Evolutionary conservation across 2,329 filamentous ascomycete genomes (phyloP), one percentile per base, ranked within the genome.

Genomic region (Raffaelea arxii): DNA sequence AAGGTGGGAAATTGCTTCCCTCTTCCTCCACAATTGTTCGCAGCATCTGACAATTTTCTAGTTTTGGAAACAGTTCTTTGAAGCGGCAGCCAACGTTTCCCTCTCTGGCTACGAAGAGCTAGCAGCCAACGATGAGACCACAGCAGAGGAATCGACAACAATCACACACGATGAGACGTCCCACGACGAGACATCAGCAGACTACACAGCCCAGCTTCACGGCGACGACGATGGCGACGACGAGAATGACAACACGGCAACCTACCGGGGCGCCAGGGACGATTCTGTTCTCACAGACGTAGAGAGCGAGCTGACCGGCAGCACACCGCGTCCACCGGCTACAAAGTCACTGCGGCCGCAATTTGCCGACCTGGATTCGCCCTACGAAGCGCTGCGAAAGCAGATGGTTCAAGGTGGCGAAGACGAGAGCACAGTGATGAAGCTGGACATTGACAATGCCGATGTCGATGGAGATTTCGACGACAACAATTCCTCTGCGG

Each of bases 21-120:
- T 27, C 6, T 11, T 22, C 37, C 23, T 5, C 12, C 21, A 9
- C 7, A 22, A n/a, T 6, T 23, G 12, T 40, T 21, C 18, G 18
- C 38, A 22, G n/a, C 9, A 22, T 40, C 37, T 43, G 22, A 43
- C 30, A 1, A 4, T 2, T 24, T 9, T 46, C 12, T 59, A 94
- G 86, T 98, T 98, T 67, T 98, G 92, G 92, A 98, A 98, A 67
- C 90, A 97, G 70, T 98, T 98, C 71, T 98, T 98, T 66, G 92
- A 98, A 68, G 89, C 92, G 30, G 95, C 90, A 41, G 92, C 92
- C 62, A 97, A 98, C 59, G 91, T 98, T 23, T 95, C 91, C 11
- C 77, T 98, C 11, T 95, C 89, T 0, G 89, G 90, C 24, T 96
- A 98, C 64, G 91, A 95, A 61, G 90, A 94, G 59, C 74, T 81